Conservation (phyloP, 208 protist genomes). For the Porcisia hertigi region DNA sequence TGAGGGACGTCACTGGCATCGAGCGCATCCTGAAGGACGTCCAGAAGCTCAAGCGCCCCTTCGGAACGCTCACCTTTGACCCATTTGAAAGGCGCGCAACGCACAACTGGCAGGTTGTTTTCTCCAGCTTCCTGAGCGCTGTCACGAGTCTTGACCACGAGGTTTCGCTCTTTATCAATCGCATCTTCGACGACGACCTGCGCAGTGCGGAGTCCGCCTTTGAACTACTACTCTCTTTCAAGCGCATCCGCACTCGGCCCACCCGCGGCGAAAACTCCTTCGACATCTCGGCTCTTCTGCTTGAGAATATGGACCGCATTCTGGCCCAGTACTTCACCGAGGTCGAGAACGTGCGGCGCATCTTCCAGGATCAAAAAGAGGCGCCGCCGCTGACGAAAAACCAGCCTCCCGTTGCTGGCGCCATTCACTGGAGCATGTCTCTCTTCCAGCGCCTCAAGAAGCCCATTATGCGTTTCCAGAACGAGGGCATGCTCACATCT, state of each 20-base stretch:
- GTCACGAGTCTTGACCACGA: constrained; percentile 94
- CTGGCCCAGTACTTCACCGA: constrained; percentile 95
- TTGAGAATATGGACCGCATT: constrained; percentile 96
- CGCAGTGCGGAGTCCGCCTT: constrained; percentile 97
- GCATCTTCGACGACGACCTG: constrained; percentile 97
- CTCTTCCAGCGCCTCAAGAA: constrained; percentile 97
- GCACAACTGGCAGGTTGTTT: constrained; percentile 92
- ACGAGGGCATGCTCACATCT: constrained; percentile 91
- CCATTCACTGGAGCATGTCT: constrained; percentile 96
- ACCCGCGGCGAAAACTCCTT: constrained; percentile 71
- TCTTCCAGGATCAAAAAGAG: constrained; percentile 91
- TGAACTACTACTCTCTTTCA: constrained; percentile 97
- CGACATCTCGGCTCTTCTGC: constrained; percentile 93
- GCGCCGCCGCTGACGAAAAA: constrained; percentile 96
- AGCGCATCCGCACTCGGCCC: constrained; percentile 89
- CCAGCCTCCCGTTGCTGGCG: constrained; percentile 96
- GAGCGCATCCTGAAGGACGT: constrained; percentile 95
- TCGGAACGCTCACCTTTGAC: constrained; percentile 96
- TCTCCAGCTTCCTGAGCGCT: constrained; percentile 92
- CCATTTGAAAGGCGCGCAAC: constrained; percentile 94
- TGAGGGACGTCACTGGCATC: constrained; percentile 95
- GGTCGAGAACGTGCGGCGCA: constrained; percentile 87
- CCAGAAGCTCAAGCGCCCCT: constrained; percentile 93
- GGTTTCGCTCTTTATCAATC: constrained; percentile 96
- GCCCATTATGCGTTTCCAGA: constrained; percentile 95